A percentile compares a stretch with the other conserved stretches of the same genome.
Evolutionary conservation across 352 stramenopile species (phyloP).

Genomic region (Phytopythium oedochilum): DNA sequence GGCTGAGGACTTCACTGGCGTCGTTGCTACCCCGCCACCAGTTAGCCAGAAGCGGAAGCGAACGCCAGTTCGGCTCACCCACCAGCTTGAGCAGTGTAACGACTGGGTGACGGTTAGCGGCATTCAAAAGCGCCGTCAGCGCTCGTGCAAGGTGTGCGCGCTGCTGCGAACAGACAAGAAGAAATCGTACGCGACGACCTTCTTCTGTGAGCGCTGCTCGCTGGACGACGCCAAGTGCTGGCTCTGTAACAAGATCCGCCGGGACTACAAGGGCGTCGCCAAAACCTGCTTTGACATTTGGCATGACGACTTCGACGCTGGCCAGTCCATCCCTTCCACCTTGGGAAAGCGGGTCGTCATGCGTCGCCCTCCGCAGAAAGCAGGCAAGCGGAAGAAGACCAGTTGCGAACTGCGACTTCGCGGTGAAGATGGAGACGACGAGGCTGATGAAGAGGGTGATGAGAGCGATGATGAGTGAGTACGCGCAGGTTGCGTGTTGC

Average conservation of each 20-base stretch:
- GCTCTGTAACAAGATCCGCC: slow-evolving; percentile 10
- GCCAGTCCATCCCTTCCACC: slow-evolving; percentile 5
- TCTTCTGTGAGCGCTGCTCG: slow-evolving; percentile 16
- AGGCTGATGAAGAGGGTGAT: background rate
- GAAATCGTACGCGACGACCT: slow-evolving; percentile 15
- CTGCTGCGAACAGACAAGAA: slow-evolving; percentile 6
- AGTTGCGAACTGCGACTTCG: background rate
- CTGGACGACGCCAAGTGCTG: slow-evolving; percentile 11
- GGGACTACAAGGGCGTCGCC: slow-evolving; percentile 7
- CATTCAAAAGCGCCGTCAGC: slow-evolving; percentile 8
- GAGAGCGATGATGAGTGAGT: background rate
- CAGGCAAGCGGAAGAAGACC: slow-evolving; percentile 14
- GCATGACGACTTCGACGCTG: slow-evolving; percentile 16
- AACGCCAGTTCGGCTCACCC: background rate
- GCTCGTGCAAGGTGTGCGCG: slow-evolving; percentile 12
- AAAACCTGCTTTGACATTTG: slow-evolving; percentile 24
- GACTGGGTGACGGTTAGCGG: slow-evolving; percentile 9
- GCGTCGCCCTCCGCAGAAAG: slow-evolving; percentile 3
- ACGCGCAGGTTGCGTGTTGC: too few relatives aligned
- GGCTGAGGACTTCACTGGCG: slow-evolving; percentile 9
- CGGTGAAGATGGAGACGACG: background rate
- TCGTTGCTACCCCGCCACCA: background rate
- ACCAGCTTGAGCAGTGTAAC: slow-evolving; percentile 1
- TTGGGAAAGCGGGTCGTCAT: slow-evolving; percentile 16
- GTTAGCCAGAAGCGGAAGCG: slow-evolving; percentile 1